Evolutionary conservation across 768 basidiomycete genomes (phyloP), one percentile per base, ranked within the genome.

Genomic region (Phaffia tasmanica): DNA sequence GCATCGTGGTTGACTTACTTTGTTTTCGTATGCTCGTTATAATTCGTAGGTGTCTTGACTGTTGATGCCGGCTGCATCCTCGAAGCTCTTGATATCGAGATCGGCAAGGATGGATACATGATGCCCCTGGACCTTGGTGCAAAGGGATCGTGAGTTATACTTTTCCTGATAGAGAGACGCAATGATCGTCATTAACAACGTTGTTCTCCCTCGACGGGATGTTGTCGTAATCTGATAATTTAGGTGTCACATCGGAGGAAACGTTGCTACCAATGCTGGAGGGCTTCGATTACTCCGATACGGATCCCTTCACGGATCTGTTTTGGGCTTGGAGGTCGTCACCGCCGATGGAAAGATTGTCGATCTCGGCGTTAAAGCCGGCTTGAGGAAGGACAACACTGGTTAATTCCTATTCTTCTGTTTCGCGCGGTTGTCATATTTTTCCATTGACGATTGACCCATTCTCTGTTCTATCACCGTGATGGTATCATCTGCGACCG

Each of bases 221-320:
- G 11, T 8, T 60, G 11, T 29, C 50, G 15, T 32, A 25, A 21
- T 25, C 16, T 32, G 56, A 8, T 5, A 7, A 23, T 66, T 21
- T 66, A 89, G 89, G 72, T 99, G 95, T 80, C 94, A 98, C 73
- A 93, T 99, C 70, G 95, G 94, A 57, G 95, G 95, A 46, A 97
- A 98, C 76, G 82, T 98, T 30, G 85, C 95, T 1, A 98, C 95
- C 5, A 99, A 99, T 73, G 95, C 95, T 30, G 95, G 95, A 23
- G 95, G 95, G n/a, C 81, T 99, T 9, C 84, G 95, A 1, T 81
- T 99, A 27, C 78, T 99, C 51, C 84, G 95, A 27, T 99, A 98
- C 73, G 95, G 95, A 56, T 91, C 89, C 49, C 80, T 99, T 5
- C 95, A 94, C 73, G 95, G 95, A 23, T 86, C 86, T 16, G 94